These are phyloP conservation scores for Pythium coloratum DNA, from an alignment of 352 stramenopile genomes.

Conservation along the genomic window DNA sequence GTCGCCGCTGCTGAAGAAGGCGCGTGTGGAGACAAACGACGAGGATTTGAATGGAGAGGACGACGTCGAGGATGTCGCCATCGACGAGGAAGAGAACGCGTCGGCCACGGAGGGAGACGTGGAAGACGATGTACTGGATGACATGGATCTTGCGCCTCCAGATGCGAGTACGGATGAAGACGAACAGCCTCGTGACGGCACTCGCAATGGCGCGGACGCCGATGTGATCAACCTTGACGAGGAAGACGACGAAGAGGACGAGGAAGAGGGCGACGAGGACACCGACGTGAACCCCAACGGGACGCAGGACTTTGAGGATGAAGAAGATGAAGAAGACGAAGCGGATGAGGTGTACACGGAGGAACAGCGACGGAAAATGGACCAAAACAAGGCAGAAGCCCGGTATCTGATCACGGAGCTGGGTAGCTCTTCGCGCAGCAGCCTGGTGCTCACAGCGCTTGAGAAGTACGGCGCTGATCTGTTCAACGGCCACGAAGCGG, in stretches of 20 bases:
- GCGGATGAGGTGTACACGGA: constrained; percentile 21
- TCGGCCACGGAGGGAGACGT: constrained; percentile 15
- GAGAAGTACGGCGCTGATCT: constrained; percentile 72
- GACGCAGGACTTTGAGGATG: constrained; percentile 8
- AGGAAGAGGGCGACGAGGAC: constrained; percentile 35
- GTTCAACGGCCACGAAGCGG: constrained; percentile 58
- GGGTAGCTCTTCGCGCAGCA: constrained; percentile 54
- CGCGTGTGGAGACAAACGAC: constrained; percentile 54
- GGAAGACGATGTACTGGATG: constrained; percentile 21
- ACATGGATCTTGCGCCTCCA: constrained; percentile 25
- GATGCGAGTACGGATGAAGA: constrained; percentile 31
- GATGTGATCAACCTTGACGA: constrained; percentile 23
- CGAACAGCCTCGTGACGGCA: constrained; percentile 12
- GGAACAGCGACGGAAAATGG: constrained; percentile 30
- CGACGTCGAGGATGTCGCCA: constrained; percentile 6
- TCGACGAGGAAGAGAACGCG: constrained; percentile 15
- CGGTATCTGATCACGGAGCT: constrained; percentile 47
- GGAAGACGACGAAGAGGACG: constrained; percentile 29
- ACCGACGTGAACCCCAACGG: constrained; percentile 8
- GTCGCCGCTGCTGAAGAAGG: constrained; percentile 50
- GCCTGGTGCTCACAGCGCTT: constrained; percentile 55
- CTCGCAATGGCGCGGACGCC: constrained; percentile 12
- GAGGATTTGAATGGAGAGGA: constrained; percentile 38
- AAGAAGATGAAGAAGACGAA: constrained; percentile 32
- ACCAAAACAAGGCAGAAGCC: constrained; percentile 54